Evolutionary conservation across 2,329 filamentous ascomycete genomes (phyloP).

Genomic region (Pestalotiopsis sp.): DNA sequence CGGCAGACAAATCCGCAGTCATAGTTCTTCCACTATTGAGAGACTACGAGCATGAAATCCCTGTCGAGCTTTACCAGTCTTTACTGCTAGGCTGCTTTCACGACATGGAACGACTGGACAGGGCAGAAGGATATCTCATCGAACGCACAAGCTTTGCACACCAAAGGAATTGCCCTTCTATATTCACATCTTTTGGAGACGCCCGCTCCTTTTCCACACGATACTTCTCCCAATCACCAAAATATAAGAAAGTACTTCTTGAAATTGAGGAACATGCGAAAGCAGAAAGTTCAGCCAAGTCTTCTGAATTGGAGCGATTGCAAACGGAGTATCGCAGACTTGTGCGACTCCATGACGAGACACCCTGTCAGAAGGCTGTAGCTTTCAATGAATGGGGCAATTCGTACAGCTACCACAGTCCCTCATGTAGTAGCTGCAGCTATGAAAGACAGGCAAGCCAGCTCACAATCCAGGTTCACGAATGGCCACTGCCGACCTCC

Average conservation of each 20-base stretch:
- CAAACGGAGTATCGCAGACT: neutral
- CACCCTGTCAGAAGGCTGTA: neutral
- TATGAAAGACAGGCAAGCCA: neutral
- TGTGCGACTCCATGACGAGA: neutral
- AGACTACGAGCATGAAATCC: slow-evolving; percentile 5
- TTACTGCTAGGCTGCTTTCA: neutral
- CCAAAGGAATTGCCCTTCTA: neutral
- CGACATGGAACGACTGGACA: slow-evolving; percentile 4
- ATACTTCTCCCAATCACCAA: neutral
- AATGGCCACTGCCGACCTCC: neutral
- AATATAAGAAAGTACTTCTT: neutral
- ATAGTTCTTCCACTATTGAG: neutral
- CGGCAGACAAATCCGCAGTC: neutral
- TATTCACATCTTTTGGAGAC: slow-evolving; percentile 1
- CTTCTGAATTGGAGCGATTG: neutral
- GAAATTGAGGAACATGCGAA: neutral
- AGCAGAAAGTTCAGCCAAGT: neutral
- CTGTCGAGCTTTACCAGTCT: neutral
- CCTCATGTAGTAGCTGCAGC: neutral
- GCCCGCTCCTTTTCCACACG: neutral
- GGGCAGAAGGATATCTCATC: neutral
- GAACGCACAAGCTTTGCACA: neutral
- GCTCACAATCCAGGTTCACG: neutral
- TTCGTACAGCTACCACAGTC: neutral
- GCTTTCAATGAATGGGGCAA: neutral